Conservation (phyloP, 2,329 filamentous ascomycete genomes). For the Arthroderma uncinatum region DNA sequence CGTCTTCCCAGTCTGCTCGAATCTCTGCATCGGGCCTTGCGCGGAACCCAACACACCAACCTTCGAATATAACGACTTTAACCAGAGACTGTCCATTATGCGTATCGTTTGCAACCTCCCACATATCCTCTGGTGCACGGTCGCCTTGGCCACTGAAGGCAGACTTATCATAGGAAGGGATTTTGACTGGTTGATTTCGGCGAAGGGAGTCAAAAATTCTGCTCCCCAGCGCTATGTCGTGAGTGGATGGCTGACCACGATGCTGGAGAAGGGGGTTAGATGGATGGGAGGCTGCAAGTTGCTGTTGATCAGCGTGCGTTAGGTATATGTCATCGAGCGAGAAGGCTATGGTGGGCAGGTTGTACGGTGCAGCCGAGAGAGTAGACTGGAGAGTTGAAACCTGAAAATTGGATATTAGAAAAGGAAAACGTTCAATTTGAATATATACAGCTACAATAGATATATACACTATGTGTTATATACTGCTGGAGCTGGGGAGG, state of each 20-base stretch:
- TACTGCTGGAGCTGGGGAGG: background rate
- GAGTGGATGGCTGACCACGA: constrained; percentile 72
- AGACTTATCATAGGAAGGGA: constrained; percentile 79
- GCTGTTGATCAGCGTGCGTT: constrained; percentile 54
- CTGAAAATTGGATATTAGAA: constrained; percentile 20
- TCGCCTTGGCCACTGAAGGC: constrained; percentile 66
- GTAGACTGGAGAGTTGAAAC: constrained; percentile 53
- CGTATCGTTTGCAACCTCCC: constrained; percentile 43
- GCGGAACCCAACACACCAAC: constrained; percentile 83
- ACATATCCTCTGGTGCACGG: constrained; percentile 51
- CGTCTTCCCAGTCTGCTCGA: constrained; percentile 43
- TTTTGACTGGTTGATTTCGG: constrained; percentile 41
- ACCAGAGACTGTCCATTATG: constrained; percentile 27
- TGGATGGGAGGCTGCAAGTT: constrained; percentile 53
- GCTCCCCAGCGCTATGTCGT: constrained; percentile 58
- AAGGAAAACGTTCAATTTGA: background rate
- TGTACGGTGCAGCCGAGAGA: constrained; percentile 47
- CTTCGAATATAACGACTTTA: constrained; percentile 69
- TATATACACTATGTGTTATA: background rate
- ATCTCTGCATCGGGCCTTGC: constrained; percentile 47
- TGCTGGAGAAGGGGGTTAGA: constrained; percentile 67
- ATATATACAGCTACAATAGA: background rate
- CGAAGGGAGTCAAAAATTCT: constrained; percentile 52
- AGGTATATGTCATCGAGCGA: constrained; percentile 90
- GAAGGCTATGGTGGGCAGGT: constrained; percentile 56